Evolutionary conservation across 2,329 filamentous ascomycete genomes (phyloP), one percentile per base, ranked within the genome.

Genomic region (Paramyrothecium roridum): DNA sequence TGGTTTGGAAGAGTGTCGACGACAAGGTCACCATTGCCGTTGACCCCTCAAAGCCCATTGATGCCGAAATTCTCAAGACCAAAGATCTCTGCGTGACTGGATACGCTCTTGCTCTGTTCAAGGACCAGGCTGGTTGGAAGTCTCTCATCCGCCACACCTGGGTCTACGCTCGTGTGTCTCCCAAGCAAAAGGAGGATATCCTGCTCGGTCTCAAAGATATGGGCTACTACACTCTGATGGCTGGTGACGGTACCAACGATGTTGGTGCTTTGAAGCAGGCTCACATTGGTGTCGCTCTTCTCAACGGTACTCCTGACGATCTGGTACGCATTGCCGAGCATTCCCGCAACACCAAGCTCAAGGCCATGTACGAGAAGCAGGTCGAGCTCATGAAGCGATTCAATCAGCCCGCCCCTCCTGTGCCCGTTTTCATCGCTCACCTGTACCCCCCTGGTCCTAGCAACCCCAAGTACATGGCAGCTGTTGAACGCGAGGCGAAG

Each of bases 151-250:
- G 93, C 51, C 84, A 98, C 73, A 87, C 93, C 16, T 99, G 95
- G 95, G 95, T 99, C 4, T 99, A 99, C 69, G 95, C 95, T 62
- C 91, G 95, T 67, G 95, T 99, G 11, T 99, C 95, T 2, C 95
- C 95, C 10, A 97, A 96, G 80, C 95, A 99, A 68, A 99, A 99
- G 78, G 95, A 99, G 73, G 93, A 98, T 54, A 98, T 99, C 67
- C 81, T 99, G n/a, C 84, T 96, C 21, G 95, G 95, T 40, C 84
- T 98, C 59, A 97, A 96, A 77, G 93, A 96, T 66, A 90, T 91
- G 76, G 95, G 95, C 51, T 99, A 99, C 78, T 97, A 95, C 58
- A 99, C 95, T 30, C 83, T 99, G 59, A 99, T 99, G 95, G 96
- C 93, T 65, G 95, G 95, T 73, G 95, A 99, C 67, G 95, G 95